Evolutionary conservation across 768 basidiomycete species (phyloP).

Genomic region (Arthromyces matolae): DNA sequence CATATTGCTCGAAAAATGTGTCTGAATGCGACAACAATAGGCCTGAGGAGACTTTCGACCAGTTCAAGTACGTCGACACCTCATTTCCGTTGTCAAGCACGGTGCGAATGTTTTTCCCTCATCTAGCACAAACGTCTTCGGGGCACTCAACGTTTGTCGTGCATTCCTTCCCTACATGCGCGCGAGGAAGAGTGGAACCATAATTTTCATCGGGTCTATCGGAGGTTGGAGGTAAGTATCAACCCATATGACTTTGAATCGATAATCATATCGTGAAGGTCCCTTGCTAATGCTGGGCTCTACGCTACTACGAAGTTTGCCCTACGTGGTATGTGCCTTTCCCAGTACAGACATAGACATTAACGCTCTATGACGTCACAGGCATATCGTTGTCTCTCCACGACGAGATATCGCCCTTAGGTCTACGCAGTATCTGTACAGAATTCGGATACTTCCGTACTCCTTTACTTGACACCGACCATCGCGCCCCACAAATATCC

Average conservation of each 20-base stretch:
- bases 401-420: slow-evolving; percentile 34
- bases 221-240: slow-evolving; percentile 32
- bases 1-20: neutral
- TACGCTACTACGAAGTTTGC: slow-evolving; percentile 32
- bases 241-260: no score
- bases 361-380: no score
- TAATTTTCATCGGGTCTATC: slow-evolving; percentile 41
- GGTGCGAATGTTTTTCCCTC: neutral
- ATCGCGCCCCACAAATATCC: slow-evolving; percentile 25
- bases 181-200: slow-evolving; percentile 34
- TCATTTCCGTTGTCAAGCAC: neutral
- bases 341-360: no score
- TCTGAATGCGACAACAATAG: slow-evolving; percentile 7
- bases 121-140: slow-evolving; percentile 27
- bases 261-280: neutral
- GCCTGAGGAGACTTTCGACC: slow-evolving; percentile 38
- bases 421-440: slow-evolving; percentile 33
- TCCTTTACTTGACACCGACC: slow-evolving; percentile 24
- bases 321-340: slow-evolving; percentile 26
- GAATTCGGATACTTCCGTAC: slow-evolving; percentile 42
- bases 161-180: slow-evolving; percentile 49
- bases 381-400: slow-evolving; percentile 19
- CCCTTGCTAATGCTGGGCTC: slow-evolving; percentile 1
- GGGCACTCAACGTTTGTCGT: slow-evolving; percentile 36
- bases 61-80: slow-evolving; percentile 29